Percentiles rank a stretch among this genome's conserved stretches.
Evolutionary conservation across 208 protist species (phyloP).

Genomic region (Trypanosomatidae sp.): DNA sequence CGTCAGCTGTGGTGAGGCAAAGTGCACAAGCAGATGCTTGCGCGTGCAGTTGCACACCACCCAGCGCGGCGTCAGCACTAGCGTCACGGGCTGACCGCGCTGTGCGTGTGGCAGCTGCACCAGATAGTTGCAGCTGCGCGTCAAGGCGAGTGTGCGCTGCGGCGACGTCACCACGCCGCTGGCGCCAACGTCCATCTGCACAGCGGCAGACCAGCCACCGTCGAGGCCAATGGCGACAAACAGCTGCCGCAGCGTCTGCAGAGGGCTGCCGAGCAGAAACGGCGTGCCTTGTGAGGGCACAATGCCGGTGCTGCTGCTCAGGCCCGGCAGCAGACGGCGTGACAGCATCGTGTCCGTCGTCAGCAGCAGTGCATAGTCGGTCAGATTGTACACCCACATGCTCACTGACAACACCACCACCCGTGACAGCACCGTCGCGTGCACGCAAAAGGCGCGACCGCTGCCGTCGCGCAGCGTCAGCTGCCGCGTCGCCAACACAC

Average conservation of each 20-base stretch:
- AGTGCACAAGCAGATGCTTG: constrained; percentile 41
- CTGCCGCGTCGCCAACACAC: too few relatives aligned
- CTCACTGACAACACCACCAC: constrained; percentile 58
- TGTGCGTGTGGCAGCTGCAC: constrained; percentile 56
- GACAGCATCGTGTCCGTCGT: constrained; percentile 28
- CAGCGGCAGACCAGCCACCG: constrained; percentile 36
- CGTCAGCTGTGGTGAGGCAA: constrained; percentile 22
- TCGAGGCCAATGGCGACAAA: constrained; percentile 59
- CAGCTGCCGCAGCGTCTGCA: constrained; percentile 30
- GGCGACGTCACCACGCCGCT: constrained; percentile 45
- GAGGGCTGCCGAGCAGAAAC: constrained; percentile 48
- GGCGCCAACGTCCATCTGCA: constrained; percentile 43
- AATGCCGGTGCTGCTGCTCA: constrained; percentile 44
- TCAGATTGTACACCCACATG: constrained; percentile 72
- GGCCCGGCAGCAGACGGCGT: constrained; percentile 32
- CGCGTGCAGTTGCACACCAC: constrained; percentile 57
- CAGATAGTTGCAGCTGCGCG: constrained; percentile 67
- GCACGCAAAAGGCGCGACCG: constrained; percentile 46
- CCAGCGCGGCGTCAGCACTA: constrained; percentile 66
- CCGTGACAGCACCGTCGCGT: constrained; percentile 44
- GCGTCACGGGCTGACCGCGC: constrained; percentile 39
- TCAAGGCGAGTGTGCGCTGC: constrained; percentile 15
- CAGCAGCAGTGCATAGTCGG: constrained; percentile 59
- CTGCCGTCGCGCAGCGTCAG: constrained; percentile 27
- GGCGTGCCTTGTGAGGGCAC: constrained; percentile 58